Base-by-base conservation (phyloP, 2,329 filamentous ascomycete genomes). In the Botrytis galanthina region DNA sequence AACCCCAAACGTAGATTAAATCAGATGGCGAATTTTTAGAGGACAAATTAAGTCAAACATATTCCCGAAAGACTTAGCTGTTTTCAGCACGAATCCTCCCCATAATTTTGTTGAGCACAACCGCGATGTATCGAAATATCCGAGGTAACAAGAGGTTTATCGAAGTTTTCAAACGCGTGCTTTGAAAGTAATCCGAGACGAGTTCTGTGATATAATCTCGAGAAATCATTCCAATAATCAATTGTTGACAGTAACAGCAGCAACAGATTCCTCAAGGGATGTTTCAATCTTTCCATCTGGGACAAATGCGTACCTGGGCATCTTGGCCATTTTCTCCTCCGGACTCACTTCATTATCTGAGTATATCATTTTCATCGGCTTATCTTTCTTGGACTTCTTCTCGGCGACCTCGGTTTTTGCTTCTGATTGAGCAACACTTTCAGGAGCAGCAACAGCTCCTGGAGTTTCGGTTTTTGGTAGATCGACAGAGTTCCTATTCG, bases 241-340 rank as follows among this genome's bases (percentile, higher is more conserved):
- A 46, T 67, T 51, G 70, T 77, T 76, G 68, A 80, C 78, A 39
- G 77, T 75, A 71, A 74, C 77, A 61, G 78, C 75, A 73, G 77
- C 76, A 73, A 73, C 76, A 66, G 78, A 75, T 71, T 80, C 78
- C 74, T 77, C 78, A 75, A 78, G 76, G 66, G 76, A 68, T 78
- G 78, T 76, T 78, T 81, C 79, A 80, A 77, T 77, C 76, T 81
- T 80, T 78, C 75, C 78, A 75, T 80, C 79, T 79, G 87, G 87
- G 80, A 85, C 84, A 82, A 89, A 92, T 78, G 91, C 90, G 84
- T 97, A 97, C 82, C 90, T 91, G 75, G 92, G 86, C 84, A 96
- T 84, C 80, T 85, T 84, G 42, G 93, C 92, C 93, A 97, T 94
- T 83, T 91, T 93, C 86, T 97, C 95, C 84, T 98, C 95, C 2